Conservation (phyloP, 805 yeast species). For the Debaryomyces castellii region DNA sequence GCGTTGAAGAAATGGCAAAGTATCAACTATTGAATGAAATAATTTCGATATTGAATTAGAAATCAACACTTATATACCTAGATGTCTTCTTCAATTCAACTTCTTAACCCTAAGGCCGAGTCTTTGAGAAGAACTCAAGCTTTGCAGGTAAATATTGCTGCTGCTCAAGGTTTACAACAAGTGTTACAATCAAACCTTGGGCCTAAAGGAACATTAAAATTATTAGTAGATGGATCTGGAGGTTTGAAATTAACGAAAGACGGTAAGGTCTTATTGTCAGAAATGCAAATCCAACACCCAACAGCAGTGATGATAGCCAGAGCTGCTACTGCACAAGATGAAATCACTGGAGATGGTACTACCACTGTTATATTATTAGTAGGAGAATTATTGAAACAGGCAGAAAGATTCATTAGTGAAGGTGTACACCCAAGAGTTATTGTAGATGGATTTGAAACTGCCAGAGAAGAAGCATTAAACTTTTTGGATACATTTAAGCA, state of each 20-base stretch:
- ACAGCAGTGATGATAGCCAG: constrained; percentile 66
- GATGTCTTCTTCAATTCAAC: constrained; percentile 70
- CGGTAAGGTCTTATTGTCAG: constrained; percentile 88
- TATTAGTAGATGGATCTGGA: constrained; percentile 97
- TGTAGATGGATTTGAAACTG: constrained; percentile 92
- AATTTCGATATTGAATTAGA: constrained; percentile 2
- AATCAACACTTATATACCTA: constrained; percentile 1
- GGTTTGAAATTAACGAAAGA: constrained; percentile 94
- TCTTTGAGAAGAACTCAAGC: constrained; percentile 95
- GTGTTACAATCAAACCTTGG: constrained; percentile 91
- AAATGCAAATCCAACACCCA: constrained; percentile 84
- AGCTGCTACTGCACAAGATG: constrained; percentile 98
- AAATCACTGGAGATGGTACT: constrained; percentile 99
- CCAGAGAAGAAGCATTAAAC: constrained; percentile 71
- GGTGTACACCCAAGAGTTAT: constrained; percentile 95
- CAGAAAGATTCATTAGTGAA: constrained; percentile 85
- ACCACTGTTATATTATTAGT: constrained; percentile 92
- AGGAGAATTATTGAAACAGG: constrained; percentile 92
- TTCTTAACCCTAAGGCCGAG: constrained; percentile 96
- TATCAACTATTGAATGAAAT: background rate
- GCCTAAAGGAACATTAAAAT: constrained; percentile 94
- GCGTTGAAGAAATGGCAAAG: constrained; percentile 7
- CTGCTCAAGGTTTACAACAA: constrained; percentile 95
- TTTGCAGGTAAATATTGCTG: constrained; percentile 87
- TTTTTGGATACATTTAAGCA: constrained; percentile 68